Percentiles rank a stretch among this genome's conserved stretches.
These are phyloP conservation scores for Aphanomyces euteiches DNA, from an alignment of 352 stramenopile genomes.

Conservation along the genomic window DNA sequence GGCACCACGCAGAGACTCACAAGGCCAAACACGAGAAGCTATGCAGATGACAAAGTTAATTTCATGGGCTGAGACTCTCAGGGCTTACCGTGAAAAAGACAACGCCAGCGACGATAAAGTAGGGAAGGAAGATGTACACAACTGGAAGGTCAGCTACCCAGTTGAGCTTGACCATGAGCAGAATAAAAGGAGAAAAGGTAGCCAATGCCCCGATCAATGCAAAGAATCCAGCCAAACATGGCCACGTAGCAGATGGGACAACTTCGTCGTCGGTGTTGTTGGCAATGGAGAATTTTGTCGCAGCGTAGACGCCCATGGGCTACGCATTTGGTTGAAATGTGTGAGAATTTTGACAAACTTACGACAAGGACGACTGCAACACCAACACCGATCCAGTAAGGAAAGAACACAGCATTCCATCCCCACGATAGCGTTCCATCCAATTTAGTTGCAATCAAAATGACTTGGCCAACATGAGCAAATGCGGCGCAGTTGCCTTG, in stretches of 20 bases:
- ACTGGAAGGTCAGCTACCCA: background rate
- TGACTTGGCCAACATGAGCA: slow-evolving; percentile 15
- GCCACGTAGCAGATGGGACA: background rate
- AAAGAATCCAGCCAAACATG: background rate
- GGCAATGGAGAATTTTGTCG: slow-evolving; percentile 11
- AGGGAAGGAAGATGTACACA: background rate
- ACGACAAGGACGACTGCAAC: slow-evolving; percentile 18
- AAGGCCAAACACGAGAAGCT: slow-evolving; percentile 9
- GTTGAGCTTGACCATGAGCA: slow-evolving; percentile 23
- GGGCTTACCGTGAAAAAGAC: background rate
- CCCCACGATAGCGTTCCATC: slow-evolving; percentile 14
- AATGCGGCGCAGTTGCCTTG: slow-evolving; percentile 18
- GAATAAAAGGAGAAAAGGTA: slow-evolving; percentile 2
- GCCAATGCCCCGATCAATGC: background rate
- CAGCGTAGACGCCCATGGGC: slow-evolving; percentile 16
- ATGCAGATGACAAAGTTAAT: background rate
- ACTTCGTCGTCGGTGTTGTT: background rate
- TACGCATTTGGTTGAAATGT: background rate
- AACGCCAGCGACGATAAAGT: background rate
- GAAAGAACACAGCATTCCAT: slow-evolving; percentile 18
- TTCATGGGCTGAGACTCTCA: background rate
- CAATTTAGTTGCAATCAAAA: slow-evolving; percentile 23
- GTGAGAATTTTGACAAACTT: background rate
- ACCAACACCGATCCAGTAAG: slow-evolving; percentile 20
- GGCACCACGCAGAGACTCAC: background rate